A percentile compares a stretch with the other conserved stretches of the same genome.
Evolutionary conservation across 2,329 filamentous ascomycete species (phyloP).

Genomic region (Aureobasidium sp.): DNA sequence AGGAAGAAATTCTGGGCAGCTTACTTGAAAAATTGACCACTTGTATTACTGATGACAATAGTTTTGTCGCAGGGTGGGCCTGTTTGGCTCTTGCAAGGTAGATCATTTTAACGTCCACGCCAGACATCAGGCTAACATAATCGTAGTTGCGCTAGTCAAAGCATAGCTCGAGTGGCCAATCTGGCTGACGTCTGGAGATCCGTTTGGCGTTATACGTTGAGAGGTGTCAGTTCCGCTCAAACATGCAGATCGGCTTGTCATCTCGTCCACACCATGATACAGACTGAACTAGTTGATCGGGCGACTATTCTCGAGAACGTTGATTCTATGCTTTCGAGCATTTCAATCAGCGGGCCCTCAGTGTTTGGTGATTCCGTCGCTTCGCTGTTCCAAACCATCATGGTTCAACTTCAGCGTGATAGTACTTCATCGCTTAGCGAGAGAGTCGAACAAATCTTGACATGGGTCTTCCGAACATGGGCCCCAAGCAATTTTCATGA

Average conservation of each 20-base stretch:
- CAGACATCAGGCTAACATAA: conserved; percentile 21
- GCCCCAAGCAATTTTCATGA: conserved; percentile 61
- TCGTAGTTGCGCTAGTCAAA: conserved; percentile 42
- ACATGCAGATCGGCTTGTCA: conserved; percentile 73
- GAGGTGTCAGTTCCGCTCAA: conserved; percentile 61
- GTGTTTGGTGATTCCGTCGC: conserved; percentile 73
- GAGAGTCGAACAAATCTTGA: conserved; percentile 64
- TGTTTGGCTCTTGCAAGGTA: conserved; percentile 76
- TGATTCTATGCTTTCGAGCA: conserved; percentile 64
- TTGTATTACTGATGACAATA: conserved; percentile 57
- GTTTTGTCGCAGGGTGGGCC: conserved; percentile 66
- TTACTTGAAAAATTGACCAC: conserved; percentile 3
- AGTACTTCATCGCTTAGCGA: conserved; percentile 61
- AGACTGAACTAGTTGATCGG: conserved; percentile 58
- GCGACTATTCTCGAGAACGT: conserved; percentile 61
- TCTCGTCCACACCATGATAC: conserved; percentile 62
- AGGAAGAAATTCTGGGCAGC: not conserved
- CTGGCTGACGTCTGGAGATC: conserved; percentile 57
- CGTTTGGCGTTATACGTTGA: conserved; percentile 66
- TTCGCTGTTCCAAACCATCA: conserved; percentile 61
- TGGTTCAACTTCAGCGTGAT: conserved; percentile 59
- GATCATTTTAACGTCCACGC: conserved; percentile 23
- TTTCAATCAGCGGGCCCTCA: conserved; percentile 75
- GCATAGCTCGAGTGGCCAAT: conserved; percentile 32
- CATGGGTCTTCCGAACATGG: conserved; percentile 80